Evolutionary conservation across 257 asterid genomes (phyloP), one percentile per base, ranked within the genome.

Genomic region (Solanum acaule): DNA sequence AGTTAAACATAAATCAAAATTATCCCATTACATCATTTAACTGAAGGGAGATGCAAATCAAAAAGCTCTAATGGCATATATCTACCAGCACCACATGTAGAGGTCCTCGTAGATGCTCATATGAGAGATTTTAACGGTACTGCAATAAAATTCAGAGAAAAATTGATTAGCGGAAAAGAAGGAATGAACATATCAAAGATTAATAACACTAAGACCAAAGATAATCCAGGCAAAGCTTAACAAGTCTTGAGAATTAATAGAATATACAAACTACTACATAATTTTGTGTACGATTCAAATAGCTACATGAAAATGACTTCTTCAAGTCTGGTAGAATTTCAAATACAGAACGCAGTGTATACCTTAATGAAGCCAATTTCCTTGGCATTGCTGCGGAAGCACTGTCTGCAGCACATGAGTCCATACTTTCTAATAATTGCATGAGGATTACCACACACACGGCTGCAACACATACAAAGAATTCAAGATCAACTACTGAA

Each of bases 321-420:
- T 3, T 2, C 8, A 44, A 46, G 0, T 9, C 14, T 0, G 18
- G 22, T 29, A 27, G 0, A 46, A 27, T 31, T 29, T 46, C 3
- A 2, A 79, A 81, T 9, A 81, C 1, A 81, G 22, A 18, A 20
- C 10, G 33, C 2, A 16, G 18, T 4, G 4, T 49, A 29, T 37
- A 38, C 89, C 89, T 87, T 87, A 38, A 87, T 87, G 83, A 87
- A 87, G 27, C 89, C 89, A 20, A 87, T 87, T 34, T 87, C 89
- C 87, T 87, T 87, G 4, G 89, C 89, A 37, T 87, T 87, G 83
- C 81, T 61, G 81, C 89, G 89, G 89, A 87, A 87, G 82, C 89
- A 87, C 71, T 87, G 89, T n/a, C 89, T 79, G 83, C 89, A 87
- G 79, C 89, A 87, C 89, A 87, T 87, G 44, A 87, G 86, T 29